A percentile compares a stretch with the other conserved stretches of the same genome.
phyloP scores from a whole-genome alignment of 1,139 yeast genomes.

The Suhomyces bribrorum region DNA sequence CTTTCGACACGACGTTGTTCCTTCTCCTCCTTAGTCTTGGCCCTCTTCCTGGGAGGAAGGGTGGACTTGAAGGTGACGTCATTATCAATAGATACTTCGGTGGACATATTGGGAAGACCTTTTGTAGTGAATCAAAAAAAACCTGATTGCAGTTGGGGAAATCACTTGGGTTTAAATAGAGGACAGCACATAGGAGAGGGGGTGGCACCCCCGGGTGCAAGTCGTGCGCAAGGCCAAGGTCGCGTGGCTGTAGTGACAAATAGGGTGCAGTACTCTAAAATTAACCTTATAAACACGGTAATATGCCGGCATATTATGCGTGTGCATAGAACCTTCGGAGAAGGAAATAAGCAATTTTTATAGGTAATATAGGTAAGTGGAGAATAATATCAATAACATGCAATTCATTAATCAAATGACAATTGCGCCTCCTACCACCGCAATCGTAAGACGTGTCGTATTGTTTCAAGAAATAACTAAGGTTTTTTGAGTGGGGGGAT shows the following conservation, averaged over 20 bases:
- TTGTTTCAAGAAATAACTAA: no score
- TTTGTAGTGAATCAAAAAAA: background rate
- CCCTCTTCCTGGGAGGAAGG: slow-evolving; percentile 93
- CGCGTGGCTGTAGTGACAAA: background rate
- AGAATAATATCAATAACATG: no score
- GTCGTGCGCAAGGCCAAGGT: background rate
- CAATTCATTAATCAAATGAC: no score
- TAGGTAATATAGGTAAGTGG: no score
- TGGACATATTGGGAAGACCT: slow-evolving; percentile 13
- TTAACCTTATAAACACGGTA: background rate
- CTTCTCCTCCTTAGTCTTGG: slow-evolving; percentile 94
- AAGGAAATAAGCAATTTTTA: no score
- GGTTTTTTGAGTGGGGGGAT: no score
- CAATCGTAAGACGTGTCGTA: no score
- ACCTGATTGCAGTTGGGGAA: background rate
- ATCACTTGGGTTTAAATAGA: slow-evolving; percentile 1
- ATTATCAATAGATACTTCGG: slow-evolving; percentile 8
- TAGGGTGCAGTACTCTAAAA: background rate
- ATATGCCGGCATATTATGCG: background rate
- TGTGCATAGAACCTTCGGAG: slow-evolving; percentile 2
- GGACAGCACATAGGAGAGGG: slow-evolving; percentile 2
- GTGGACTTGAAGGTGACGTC: slow-evolving; percentile 39
- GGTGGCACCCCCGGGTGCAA: background rate
- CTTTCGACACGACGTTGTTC: slow-evolving; percentile 94
- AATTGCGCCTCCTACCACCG: no score